These are phyloP conservation scores for Endothia cerciana DNA, from an alignment of 2,329 filamentous ascomycete species.

Conservation along the genomic window DNA sequence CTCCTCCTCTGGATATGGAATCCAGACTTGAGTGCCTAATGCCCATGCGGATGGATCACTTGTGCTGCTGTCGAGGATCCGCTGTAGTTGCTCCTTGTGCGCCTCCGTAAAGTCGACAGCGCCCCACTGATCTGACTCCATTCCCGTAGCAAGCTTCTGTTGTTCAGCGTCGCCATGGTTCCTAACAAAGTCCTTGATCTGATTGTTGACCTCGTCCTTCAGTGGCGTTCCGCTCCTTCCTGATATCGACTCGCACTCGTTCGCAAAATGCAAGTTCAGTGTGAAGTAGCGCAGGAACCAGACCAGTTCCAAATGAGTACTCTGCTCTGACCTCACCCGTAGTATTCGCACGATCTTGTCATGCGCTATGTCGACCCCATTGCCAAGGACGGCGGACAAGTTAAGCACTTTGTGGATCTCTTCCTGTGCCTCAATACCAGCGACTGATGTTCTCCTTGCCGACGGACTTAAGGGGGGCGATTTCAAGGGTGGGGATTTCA, in stretches of 20 bases:
- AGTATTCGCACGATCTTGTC: slow-evolving; percentile 77
- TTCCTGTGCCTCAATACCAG: slow-evolving; percentile 63
- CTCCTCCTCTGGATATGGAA: slow-evolving; percentile 48
- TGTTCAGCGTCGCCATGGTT: slow-evolving; percentile 72
- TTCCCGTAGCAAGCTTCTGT: slow-evolving; percentile 73
- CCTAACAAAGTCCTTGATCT: slow-evolving; percentile 81
- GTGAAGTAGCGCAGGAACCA: slow-evolving; percentile 82
- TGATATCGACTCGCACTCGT: slow-evolving; percentile 84
- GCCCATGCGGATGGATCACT: slow-evolving; percentile 71
- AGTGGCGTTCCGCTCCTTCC: slow-evolving; percentile 75
- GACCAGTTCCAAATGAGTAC: slow-evolving; percentile 66
- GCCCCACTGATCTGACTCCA: slow-evolving; percentile 82
- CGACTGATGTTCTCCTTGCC: slow-evolving; percentile 43
- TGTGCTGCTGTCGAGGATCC: slow-evolving; percentile 71
- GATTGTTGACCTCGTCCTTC: slow-evolving; percentile 78
- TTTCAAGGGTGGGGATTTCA: slow-evolving; percentile 52
- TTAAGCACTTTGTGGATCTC: slow-evolving; percentile 78
- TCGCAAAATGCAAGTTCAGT: slow-evolving; percentile 80
- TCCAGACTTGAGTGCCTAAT: slow-evolving; percentile 62
- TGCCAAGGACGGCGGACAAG: slow-evolving; percentile 75
- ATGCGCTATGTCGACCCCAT: slow-evolving; percentile 80
- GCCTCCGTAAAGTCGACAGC: slow-evolving; percentile 73
- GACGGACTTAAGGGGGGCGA: slow-evolving; percentile 59
- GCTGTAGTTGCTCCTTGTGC: slow-evolving; percentile 62
- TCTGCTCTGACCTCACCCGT: slow-evolving; percentile 76